These are phyloP conservation scores for Mycena rebaudengoi DNA, from an alignment of 768 basidiomycete genomes.

Conservation along the genomic window DNA sequence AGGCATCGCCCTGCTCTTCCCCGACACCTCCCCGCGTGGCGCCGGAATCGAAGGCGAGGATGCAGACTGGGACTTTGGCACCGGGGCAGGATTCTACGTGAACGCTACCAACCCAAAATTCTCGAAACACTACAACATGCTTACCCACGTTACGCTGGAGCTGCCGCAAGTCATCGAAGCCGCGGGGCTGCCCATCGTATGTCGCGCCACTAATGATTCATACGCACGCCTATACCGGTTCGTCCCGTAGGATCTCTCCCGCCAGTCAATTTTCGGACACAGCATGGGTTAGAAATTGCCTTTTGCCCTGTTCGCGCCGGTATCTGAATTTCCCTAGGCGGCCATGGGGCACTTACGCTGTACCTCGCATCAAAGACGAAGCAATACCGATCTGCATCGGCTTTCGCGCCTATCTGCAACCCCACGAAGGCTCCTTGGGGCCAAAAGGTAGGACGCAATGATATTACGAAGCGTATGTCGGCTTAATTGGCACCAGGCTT, in stretches of 20 bases:
- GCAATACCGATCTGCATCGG: slow-evolving; percentile 87
- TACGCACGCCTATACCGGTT: background rate
- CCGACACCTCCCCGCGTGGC: slow-evolving; percentile 95
- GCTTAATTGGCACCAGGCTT: too few species aligned
- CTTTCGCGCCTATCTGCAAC: slow-evolving; percentile 88
- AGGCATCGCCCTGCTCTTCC: slow-evolving; percentile 91
- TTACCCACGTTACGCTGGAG: slow-evolving; percentile 83
- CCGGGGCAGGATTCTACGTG: slow-evolving; percentile 96
- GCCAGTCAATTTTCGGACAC: slow-evolving; percentile 93
- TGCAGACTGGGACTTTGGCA: slow-evolving; percentile 90
- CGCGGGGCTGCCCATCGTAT: slow-evolving; percentile 79
- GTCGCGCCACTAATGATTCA: slow-evolving; percentile 32
- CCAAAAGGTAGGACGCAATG: too few species aligned
- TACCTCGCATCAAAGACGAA: slow-evolving; percentile 81
- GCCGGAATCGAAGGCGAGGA: slow-evolving; percentile 87
- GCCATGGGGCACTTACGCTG: slow-evolving; percentile 92
- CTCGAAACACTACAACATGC: slow-evolving; percentile 87
- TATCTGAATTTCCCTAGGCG: slow-evolving; percentile 57
- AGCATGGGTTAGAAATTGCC: slow-evolving; percentile 68
- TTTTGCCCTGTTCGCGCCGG: background rate
- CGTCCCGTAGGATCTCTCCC: slow-evolving; percentile 70
- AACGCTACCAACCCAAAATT: slow-evolving; percentile 85
- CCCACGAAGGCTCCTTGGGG: slow-evolving; percentile 92
- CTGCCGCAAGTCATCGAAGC: slow-evolving; percentile 81
- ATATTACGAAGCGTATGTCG: too few species aligned